Evolutionary conservation across 2,329 filamentous ascomycete genomes (phyloP).

Genomic region (Penicillium psychrosexuale): DNA sequence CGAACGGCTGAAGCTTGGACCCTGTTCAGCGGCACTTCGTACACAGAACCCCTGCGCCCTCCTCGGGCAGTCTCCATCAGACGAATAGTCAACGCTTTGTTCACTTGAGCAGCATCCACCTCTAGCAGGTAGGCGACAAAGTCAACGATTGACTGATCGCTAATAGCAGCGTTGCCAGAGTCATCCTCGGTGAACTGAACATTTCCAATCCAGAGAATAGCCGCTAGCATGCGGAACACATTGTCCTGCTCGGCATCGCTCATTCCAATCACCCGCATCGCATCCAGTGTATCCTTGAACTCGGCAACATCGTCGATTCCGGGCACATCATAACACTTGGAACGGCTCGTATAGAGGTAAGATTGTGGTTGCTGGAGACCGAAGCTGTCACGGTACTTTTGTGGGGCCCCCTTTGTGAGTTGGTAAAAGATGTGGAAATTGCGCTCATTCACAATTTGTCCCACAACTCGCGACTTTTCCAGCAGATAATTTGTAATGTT

Average conservation of each 20-base stretch:
- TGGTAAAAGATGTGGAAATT: slow-evolving; percentile 99
- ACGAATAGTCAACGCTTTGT: slow-evolving; percentile 84
- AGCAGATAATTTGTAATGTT: slow-evolving; percentile 98
- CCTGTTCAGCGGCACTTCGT: slow-evolving; percentile 76
- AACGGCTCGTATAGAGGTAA: slow-evolving; percentile 89
- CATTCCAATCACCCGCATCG: slow-evolving; percentile 92
- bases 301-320: slow-evolving; percentile 91
- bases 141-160: slow-evolving; percentile 86
- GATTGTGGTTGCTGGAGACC: slow-evolving; percentile 89
- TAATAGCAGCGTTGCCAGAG: slow-evolving; percentile 78
- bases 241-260: slow-evolving; percentile 86
- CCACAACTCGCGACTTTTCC: slow-evolving; percentile 91
- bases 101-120: slow-evolving; percentile 73
- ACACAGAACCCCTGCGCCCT: slow-evolving; percentile 63
- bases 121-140: slow-evolving; percentile 93
- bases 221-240: slow-evolving; percentile 91
- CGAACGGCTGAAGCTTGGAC: slow-evolving; percentile 82
- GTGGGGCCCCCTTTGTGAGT: slow-evolving; percentile 91
- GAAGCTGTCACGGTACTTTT: slow-evolving; percentile 79
- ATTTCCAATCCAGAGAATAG: slow-evolving; percentile 92
- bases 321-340: slow-evolving; percentile 90
- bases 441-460: slow-evolving; percentile 90
- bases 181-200: slow-evolving; percentile 89
- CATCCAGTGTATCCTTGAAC: slow-evolving; percentile 83
- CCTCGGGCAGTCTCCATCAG: slow-evolving; percentile 71